Evolutionary conservation across 2,329 filamentous ascomycete species (phyloP), one percentile per base, ranked within the genome.

Genomic region (Fusarium aywerte): DNA sequence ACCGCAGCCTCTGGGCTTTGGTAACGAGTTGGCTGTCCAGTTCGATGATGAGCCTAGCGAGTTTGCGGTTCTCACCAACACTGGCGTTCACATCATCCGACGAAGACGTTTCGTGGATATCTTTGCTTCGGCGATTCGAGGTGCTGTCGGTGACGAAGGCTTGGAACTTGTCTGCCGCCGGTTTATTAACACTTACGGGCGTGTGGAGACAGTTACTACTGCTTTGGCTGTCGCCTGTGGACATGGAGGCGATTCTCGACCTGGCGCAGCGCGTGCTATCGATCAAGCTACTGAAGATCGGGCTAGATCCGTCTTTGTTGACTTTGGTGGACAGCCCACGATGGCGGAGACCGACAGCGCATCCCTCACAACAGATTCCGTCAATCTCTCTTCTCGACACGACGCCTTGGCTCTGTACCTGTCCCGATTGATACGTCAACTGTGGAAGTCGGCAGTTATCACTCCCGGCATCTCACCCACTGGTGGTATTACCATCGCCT

Each of bases 21-120:
- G 95, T 12, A 99, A 99, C 71, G 96, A 99, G 79, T 83, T 98
- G 56, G 93, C 96, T 2, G 91, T 97, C n/a, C 96, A 99, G 72
- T 99, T 96, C 72, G 96, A 99, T 73, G 85, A 92, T 61, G 83
- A 89, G 0, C 86, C 91, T 0, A 89, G 90, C 49, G 95, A 99
- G 75, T 89, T 98, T 67, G 96, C 95, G 2, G 88, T 99, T 44
- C 84, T 99, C 53, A 98, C 96, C 31, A 97, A 96, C 72, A 93
- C 88, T 15, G 96, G 96, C 4, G 88, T 99, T 52, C 93, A 97
- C 73, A 86, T 97, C 9, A 87, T 98, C 53, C 90, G 93, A 54
- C 85, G 96, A 48, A 87, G 93, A 73, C 86, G 96, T 54, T 84
- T 98, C 7, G 93, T 98, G 1, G 96, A 99, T 75, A 91, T 97